Conservation (phyloP, 2,329 filamentous ascomycete species). For the Colletotrichum cereale region DNA sequence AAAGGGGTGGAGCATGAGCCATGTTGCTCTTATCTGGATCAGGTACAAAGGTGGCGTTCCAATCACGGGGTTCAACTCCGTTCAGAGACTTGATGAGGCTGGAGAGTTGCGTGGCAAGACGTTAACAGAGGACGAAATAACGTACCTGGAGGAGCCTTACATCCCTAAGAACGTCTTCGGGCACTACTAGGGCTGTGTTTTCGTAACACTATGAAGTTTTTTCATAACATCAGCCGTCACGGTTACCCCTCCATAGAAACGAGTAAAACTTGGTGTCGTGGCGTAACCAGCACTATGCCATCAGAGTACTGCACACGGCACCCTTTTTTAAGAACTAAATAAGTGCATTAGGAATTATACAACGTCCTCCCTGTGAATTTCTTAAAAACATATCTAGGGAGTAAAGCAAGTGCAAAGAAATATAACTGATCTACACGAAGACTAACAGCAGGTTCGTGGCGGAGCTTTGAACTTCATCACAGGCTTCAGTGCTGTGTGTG, state of each 20-base stretch:
- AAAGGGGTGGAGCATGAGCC: slow-evolving; percentile 38
- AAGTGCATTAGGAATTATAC: neutral
- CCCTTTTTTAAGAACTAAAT: neutral
- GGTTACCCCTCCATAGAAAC: too few species aligned
- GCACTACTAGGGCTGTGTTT: slow-evolving; percentile 37
- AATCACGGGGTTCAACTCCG: slow-evolving; percentile 35
- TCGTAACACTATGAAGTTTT: too few species aligned
- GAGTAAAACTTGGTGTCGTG: neutral
- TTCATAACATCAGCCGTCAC: too few species aligned
- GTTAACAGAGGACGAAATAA: slow-evolving; percentile 29
- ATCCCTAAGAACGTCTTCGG: slow-evolving; percentile 43
- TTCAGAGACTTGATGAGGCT: slow-evolving; percentile 34
- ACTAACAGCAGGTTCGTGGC: neutral
- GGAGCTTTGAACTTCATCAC: neutral
- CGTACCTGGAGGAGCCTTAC: slow-evolving; percentile 37
- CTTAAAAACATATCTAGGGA: neutral
- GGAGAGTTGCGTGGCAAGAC: slow-evolving; percentile 28
- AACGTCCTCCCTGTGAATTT: neutral
- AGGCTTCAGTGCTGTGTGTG: neutral
- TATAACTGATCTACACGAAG: too few species aligned
- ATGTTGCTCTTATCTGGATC: slow-evolving; percentile 35
- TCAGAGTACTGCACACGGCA: neutral
- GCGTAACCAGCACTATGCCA: neutral
- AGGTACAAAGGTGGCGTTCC: slow-evolving; percentile 32
- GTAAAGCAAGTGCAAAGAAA: neutral